Conservation (phyloP, 805 yeast genomes). For the Kodamaea hsintzibuensis region DNA sequence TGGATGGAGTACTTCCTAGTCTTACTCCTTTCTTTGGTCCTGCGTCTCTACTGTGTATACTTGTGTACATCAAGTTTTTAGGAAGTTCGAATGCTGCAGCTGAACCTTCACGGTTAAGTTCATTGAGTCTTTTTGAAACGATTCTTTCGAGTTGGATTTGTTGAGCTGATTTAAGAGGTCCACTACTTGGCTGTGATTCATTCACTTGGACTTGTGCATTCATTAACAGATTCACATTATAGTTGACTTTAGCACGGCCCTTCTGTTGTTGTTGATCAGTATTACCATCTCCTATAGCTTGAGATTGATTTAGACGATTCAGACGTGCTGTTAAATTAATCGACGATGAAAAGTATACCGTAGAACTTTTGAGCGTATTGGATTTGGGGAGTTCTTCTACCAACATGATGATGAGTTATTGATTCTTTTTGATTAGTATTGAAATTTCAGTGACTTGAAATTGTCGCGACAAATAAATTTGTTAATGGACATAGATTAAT, state of each 20-base stretch:
- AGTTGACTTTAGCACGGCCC: constrained; percentile 44
- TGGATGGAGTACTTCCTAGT: constrained; percentile 45
- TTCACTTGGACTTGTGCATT: constrained; percentile 41
- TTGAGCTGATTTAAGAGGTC: constrained; percentile 42
- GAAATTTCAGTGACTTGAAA: not conserved
- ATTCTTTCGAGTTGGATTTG: constrained; percentile 44
- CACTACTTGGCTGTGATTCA: constrained; percentile 26
- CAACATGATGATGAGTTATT: constrained; percentile 32
- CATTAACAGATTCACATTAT: constrained; percentile 43
- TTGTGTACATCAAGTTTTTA: constrained; percentile 38
- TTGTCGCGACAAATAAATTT: not conserved
- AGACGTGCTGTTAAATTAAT: constrained; percentile 44
- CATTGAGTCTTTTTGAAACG: constrained; percentile 36
- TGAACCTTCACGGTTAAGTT: constrained; percentile 34
- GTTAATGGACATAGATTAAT: not conserved
- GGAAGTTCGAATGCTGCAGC: constrained; percentile 40
- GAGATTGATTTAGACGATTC: constrained; percentile 16
- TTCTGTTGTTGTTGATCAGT: constrained; percentile 26
- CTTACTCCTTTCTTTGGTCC: constrained; percentile 27
- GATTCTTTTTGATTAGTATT: not conserved
- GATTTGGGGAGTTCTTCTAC: constrained; percentile 45
- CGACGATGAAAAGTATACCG: constrained; percentile 42
- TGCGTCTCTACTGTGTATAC: constrained; percentile 25
- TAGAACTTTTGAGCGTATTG: constrained; percentile 30
- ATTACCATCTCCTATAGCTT: constrained; percentile 15